These are phyloP conservation scores for Blastobotrys parvus DNA, from an alignment of 805 yeast species.

Conservation along the genomic window DNA sequence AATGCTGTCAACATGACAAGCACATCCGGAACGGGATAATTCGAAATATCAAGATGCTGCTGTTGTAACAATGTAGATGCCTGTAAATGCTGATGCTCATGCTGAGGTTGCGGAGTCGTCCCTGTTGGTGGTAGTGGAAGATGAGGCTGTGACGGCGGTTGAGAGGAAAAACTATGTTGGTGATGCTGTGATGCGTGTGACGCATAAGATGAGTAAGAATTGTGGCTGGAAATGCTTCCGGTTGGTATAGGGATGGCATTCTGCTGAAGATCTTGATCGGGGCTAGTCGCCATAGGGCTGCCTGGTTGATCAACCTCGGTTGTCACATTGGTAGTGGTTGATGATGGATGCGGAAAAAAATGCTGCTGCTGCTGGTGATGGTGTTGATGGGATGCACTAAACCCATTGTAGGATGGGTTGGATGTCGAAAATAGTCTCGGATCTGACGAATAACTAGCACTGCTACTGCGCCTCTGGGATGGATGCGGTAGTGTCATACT, in stretches of 20 bases:
- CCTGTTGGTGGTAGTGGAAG: not conserved
- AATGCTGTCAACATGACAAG: slow-evolving; percentile 79
- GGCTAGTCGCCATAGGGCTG: not conserved
- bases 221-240: not conserved
- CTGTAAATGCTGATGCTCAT: slow-evolving; percentile 10
- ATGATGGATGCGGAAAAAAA: not conserved
- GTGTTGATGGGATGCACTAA: not conserved
- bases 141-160: not conserved
- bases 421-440: not conserved
- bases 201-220: not conserved
- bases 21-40: slow-evolving; percentile 72
- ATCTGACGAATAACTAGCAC: slow-evolving; percentile 13
- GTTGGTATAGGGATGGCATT: too few species aligned
- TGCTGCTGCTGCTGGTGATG: not conserved
- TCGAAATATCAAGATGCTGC: slow-evolving; percentile 54
- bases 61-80: not conserved
- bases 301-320: not conserved
- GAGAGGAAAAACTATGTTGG: too few species aligned
- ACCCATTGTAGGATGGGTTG: not conserved
- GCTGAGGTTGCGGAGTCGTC: slow-evolving; percentile 5
- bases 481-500: slow-evolving; percentile 2
- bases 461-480: slow-evolving; percentile 10
- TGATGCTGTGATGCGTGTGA: not conserved
- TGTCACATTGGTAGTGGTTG: not conserved
- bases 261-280: too few species aligned